These are phyloP conservation scores for Pseudogymnoascus sp. DNA, from an alignment of 2,329 filamentous ascomycete genomes.

Conservation along the genomic window DNA sequence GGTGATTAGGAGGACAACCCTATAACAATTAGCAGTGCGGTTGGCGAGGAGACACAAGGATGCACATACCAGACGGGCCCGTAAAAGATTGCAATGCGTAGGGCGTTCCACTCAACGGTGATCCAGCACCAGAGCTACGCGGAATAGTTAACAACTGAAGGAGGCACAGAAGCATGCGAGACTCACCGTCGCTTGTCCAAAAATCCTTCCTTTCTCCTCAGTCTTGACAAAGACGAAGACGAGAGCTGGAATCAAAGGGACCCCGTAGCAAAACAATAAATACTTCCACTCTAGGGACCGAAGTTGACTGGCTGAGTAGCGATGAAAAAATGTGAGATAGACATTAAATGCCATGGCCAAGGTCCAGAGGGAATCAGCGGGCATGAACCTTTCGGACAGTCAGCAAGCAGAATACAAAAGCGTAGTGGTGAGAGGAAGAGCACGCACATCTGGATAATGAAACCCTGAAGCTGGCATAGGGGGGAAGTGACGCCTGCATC, in stretches of 20 bases:
- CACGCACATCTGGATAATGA: slow-evolving; percentile 73
- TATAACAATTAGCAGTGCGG: slow-evolving; percentile 24
- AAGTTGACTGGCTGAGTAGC: slow-evolving; percentile 42
- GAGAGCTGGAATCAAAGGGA: slow-evolving; percentile 47
- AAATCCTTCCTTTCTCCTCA: slow-evolving; percentile 22
- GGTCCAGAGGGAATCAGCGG: slow-evolving; percentile 46
- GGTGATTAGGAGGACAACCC: slow-evolving; percentile 52
- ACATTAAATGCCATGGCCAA: slow-evolving; percentile 55
- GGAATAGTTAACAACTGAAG: slow-evolving; percentile 36
- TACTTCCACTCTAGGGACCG: slow-evolving; percentile 48
- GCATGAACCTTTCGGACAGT: slow-evolving; percentile 40
- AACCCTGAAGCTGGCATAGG: slow-evolving; percentile 63
- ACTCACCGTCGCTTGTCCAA: slow-evolving; percentile 29
- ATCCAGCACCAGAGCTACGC: slow-evolving; percentile 74
- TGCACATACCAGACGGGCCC: slow-evolving; percentile 54
- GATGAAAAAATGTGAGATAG: slow-evolving; percentile 50
- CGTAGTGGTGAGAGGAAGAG: neutral
- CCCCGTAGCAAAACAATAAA: slow-evolving; percentile 44
- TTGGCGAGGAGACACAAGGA: neutral
- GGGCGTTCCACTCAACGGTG: slow-evolving; percentile 53
- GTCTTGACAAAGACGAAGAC: slow-evolving; percentile 44
- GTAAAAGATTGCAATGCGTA: slow-evolving; percentile 70
- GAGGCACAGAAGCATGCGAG: slow-evolving; percentile 36
- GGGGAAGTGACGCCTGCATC: slow-evolving; percentile 15
- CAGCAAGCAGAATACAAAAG: neutral